phyloP scores from a whole-genome alignment of 257 asterid species.

The Nicotiana knightiana region DNA sequence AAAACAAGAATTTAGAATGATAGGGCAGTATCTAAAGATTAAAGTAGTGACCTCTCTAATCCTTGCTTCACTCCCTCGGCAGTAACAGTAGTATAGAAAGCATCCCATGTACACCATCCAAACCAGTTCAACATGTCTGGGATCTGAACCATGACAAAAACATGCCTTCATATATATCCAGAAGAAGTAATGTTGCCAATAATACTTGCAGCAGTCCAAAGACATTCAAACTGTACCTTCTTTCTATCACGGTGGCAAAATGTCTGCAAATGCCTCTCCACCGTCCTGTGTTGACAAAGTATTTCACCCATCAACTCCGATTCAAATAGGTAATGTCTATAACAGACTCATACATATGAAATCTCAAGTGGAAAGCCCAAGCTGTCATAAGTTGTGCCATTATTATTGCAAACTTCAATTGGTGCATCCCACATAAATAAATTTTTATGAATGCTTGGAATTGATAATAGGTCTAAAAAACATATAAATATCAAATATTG shows the following conservation, averaged over 20 bases:
- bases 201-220: not conserved
- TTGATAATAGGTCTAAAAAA: not conserved
- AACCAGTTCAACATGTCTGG: slow-evolving; percentile 97
- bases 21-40: not conserved
- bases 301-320: not conserved
- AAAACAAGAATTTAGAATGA: not conserved
- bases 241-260: slow-evolving; percentile 84
- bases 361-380: not conserved
- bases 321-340: not conserved
- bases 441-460: not conserved
- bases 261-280: slow-evolving; percentile 74
- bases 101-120: slow-evolving; percentile 99
- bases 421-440: not conserved
- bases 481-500: not conserved
- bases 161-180: not conserved
- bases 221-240: slow-evolving; percentile 43
- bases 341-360: not conserved
- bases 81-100: slow-evolving; percentile 85
- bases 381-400: not conserved
- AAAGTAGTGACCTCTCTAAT: slow-evolving; percentile 48
- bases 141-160: slow-evolving; percentile 41
- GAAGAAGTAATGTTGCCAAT: not conserved
- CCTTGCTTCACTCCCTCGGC: slow-evolving; percentile 83
- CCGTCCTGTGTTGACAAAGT: slow-evolving; percentile 44
- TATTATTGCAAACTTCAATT: not conserved